Percentiles rank a stretch among this genome's conserved stretches.
Evolutionary conservation across 202 grass and related monocot species (phyloP).

Genomic region (Panicum hallii): DNA sequence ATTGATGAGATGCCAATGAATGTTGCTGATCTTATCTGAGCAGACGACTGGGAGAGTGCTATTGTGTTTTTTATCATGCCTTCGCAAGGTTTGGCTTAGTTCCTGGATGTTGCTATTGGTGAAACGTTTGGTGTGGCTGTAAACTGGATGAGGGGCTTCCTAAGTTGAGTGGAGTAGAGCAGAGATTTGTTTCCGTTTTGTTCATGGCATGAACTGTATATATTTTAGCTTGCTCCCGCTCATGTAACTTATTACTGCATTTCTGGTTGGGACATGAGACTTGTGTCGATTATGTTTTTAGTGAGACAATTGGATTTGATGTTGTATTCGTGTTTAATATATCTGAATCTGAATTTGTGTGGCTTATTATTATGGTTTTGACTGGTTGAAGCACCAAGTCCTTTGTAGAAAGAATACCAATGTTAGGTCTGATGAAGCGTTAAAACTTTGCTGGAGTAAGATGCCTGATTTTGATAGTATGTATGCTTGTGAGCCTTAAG

Average conservation of each 20-base stretch:
- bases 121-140: not conserved
- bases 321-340: not conserved
- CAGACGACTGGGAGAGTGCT: not conserved
- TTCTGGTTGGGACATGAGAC: conserved; percentile 32
- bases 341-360: not conserved
- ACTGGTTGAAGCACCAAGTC: not conserved
- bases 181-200: conserved; percentile 23
- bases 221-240: conserved; percentile 43
- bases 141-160: not conserved
- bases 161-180: not conserved
- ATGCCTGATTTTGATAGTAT: too few species aligned
- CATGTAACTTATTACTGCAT: conserved; percentile 41
- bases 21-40: conserved; percentile 95
- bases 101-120: not conserved
- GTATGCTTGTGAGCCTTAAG: too few species aligned
- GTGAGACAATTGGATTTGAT: not conserved
- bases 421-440: not conserved
- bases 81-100: not conserved
- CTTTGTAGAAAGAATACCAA: not conserved
- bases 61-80: conserved; percentile 1
- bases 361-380: not conserved
- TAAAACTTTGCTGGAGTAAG: too few species aligned
- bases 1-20: conserved; percentile 99
- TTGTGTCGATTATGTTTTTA: not conserved
- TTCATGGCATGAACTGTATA: conserved; percentile 49